These are phyloP conservation scores for Phytophthora lateralis DNA, from an alignment of 352 stramenopile species.

Conservation along the genomic window DNA sequence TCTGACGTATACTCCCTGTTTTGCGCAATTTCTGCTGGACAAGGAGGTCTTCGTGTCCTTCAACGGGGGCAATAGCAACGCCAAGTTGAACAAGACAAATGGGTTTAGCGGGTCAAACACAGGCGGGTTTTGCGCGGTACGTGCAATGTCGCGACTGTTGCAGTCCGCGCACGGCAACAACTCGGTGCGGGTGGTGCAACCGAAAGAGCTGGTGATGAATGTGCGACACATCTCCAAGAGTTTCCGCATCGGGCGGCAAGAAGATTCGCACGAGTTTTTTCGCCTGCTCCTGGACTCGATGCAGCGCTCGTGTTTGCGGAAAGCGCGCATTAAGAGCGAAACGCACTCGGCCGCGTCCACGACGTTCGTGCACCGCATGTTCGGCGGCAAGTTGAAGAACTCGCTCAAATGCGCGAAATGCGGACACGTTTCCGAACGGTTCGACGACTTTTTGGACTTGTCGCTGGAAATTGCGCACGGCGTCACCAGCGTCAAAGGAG, in stretches of 20 bases:
- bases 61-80: conserved; percentile 30
- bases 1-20: conserved; percentile 76
- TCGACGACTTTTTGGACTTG: conserved; percentile 89
- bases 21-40: conserved; percentile 90
- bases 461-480: conserved; percentile 87
- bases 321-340: conserved; percentile 76
- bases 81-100: conserved; percentile 40
- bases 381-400: conserved; percentile 85
- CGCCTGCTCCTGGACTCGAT: conserved; percentile 87
- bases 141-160: conserved; percentile 71
- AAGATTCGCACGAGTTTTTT: conserved; percentile 94
- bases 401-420: conserved; percentile 88
- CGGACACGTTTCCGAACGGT: conserved; percentile 76
- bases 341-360: conserved; percentile 60
- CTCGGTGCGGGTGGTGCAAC: conserved; percentile 60
- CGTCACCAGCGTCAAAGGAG: conserved; percentile 73
- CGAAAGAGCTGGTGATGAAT: conserved; percentile 86
- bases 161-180: conserved; percentile 60
- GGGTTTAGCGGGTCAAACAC: conserved; percentile 14
- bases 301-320: conserved; percentile 76
- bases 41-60: conserved; percentile 55
- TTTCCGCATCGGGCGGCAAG: conserved; percentile 89
- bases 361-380: conserved; percentile 85
- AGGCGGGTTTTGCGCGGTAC: conserved; percentile 57
- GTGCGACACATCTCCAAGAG: conserved; percentile 83